Conservation (phyloP, 495 filamentous ascomycete genomes). For the Podospora pseudoanserina region DNA sequence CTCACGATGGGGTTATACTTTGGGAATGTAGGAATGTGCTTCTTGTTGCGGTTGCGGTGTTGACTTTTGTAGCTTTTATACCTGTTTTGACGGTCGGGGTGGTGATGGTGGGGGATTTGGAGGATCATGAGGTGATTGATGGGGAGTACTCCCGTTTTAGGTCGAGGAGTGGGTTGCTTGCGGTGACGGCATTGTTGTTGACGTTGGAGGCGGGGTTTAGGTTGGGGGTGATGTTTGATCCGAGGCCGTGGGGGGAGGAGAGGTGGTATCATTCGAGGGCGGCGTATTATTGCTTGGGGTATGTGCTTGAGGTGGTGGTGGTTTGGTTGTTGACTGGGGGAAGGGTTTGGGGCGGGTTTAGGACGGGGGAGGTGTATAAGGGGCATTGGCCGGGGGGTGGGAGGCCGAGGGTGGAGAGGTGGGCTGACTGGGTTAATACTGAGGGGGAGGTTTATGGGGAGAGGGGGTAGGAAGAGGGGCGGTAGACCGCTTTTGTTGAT, state of each 20-base stretch:
- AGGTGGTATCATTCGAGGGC: slow-evolving; percentile 15
- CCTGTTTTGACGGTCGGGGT: not conserved
- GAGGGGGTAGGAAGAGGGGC: not conserved
- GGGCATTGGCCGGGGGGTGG: not conserved
- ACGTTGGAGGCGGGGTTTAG: slow-evolving; percentile 17
- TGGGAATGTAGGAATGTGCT: not conserved
- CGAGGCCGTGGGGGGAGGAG: not conserved
- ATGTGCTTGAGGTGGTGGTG: slow-evolving; percentile 15
- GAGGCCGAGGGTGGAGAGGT: not conserved
- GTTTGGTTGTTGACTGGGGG: slow-evolving; percentile 4
- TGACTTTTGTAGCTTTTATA: not conserved
- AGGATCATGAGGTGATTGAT: not conserved
- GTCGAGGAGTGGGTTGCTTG: not conserved
- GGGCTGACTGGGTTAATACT: not conserved
- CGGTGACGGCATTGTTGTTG: slow-evolving; percentile 12
- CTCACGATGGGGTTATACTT: not conserved
- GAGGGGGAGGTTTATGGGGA: slow-evolving; percentile 1
- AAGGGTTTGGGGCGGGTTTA: slow-evolving; percentile 1
- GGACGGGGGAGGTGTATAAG: not conserved
- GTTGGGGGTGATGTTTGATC: slow-evolving; percentile 12
- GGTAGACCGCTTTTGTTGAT: not conserved
- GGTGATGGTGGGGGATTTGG: not conserved
- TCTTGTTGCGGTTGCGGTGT: not conserved
- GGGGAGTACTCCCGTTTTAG: not conserved
- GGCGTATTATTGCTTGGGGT: slow-evolving; percentile 17